A percentile compares a stretch with the other conserved stretches of the same genome.
These are phyloP conservation scores for Talaromyces liani DNA, from an alignment of 495 filamentous ascomycete species.

Conservation along the genomic window DNA sequence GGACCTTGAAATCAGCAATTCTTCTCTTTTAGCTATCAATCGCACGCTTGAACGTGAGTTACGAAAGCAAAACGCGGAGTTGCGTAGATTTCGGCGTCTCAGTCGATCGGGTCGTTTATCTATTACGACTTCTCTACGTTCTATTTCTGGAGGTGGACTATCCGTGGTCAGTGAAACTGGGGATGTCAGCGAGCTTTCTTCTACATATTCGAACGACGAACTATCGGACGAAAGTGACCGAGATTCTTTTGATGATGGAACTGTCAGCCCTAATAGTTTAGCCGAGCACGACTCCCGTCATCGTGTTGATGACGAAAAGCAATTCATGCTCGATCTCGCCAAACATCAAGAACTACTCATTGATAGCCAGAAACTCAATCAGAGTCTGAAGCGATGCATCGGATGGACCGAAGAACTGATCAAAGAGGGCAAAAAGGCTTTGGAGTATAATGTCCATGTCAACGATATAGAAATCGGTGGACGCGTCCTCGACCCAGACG, in stretches of 20 bases:
- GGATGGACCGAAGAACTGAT: conserved; percentile 85
- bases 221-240: conserved; percentile 42
- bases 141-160: conserved; percentile 31
- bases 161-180: conserved; percentile 31
- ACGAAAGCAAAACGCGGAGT: conserved; percentile 80
- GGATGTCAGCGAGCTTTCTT: conserved; percentile 27
- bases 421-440: conserved; percentile 74
- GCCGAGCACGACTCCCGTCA: conserved; percentile 35
- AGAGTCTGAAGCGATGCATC: conserved; percentile 81
- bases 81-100: conserved; percentile 75
- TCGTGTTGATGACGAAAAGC: conserved; percentile 58
- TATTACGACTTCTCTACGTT: conserved; percentile 33
- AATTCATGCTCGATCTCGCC: conserved; percentile 71
- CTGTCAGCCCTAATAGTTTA: conserved; percentile 25
- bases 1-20: conserved; percentile 97
- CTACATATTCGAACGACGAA: conserved; percentile 27
- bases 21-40: conserved; percentile 94
- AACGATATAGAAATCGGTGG: conserved; percentile 79
- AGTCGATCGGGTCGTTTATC: conserved; percentile 71
- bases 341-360: conserved; percentile 82
- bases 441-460: conserved; percentile 69
- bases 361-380: conserved; percentile 89
- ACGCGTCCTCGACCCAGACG: conserved; percentile 63
- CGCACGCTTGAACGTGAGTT: conserved; percentile 85
- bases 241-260: conserved; percentile 32